Evolutionary conservation across 306 rosid species (phyloP), one percentile per base, ranked within the genome.

Genomic region (Gillenia trifoliata): DNA sequence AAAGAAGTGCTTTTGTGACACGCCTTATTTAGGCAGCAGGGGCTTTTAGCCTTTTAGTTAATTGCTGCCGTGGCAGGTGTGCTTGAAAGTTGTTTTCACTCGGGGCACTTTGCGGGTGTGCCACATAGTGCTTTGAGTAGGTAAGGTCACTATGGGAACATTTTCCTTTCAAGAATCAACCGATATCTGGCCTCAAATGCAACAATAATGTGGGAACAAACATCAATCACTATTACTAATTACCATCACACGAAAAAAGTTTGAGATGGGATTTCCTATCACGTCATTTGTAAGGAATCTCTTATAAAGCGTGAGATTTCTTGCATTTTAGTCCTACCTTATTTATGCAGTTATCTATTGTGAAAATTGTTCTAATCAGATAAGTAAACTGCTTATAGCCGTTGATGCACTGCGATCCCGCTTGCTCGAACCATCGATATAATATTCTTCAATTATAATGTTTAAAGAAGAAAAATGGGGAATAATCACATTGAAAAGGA

Each of bases 91-190:
- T 25, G 59, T 12, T 79, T 65, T 70, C 62, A 47, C 20, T 11
- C n/a, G 9, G 19, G 55, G 50, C 66, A 61, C 30, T 41, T 56
- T 72, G 9, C 33, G 70, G 20, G 59, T 62, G 82, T 62, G 77
- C 72, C 73, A 31, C 23, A 16, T 20, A 73, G 65, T 54, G 85
- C 41, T 41, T 1, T 41, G 59, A 67, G 76, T 82, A 25, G 79
- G 76, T 68, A 20, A 68, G 67, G 79, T 68, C 77, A 62, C 73
- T 77, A 4, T 68, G 2, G 12, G 70, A 54, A 72, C n/a, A 72
- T 71, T 71, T 56, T 5, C 25, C 25, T 59, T 50, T 9, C 33
- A 17, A 26, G 8, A 29, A 29, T 6, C 29, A 49, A 16, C 6
- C 26, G 2, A 28, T 16, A 17, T 56, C 31, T 8, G 10, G 28